Evolutionary conservation across 192 early-diverging fungal species (phyloP).

Genomic region (Coemansia sp.): DNA sequence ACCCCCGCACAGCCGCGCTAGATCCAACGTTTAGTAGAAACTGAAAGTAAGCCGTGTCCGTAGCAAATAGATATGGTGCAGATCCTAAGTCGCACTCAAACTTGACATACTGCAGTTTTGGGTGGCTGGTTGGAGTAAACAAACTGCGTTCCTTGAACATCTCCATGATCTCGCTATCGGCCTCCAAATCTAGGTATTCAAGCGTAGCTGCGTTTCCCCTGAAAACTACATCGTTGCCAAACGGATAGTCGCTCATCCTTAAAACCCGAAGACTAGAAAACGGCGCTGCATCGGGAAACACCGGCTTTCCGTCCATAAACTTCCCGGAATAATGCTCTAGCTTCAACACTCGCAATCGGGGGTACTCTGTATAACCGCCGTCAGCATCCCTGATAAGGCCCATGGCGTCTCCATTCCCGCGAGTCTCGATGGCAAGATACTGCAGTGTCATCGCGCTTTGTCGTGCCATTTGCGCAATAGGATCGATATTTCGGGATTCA

Average conservation of each 20-base stretch:
- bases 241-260: neutral
- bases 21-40: neutral
- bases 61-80: neutral
- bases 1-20: neutral
- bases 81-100: neutral
- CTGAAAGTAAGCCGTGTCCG: neutral
- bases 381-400: neutral
- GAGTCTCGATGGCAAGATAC: neutral
- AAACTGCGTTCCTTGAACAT: neutral
- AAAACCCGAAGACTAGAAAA: neutral
- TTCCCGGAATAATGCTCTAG: too few relatives aligned
- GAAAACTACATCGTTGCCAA: slow-evolving; percentile 9
- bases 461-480: neutral
- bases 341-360: too few relatives aligned
- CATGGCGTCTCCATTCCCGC: neutral
- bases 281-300: neutral
- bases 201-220: neutral
- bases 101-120: neutral
- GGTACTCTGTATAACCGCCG: too few relatives aligned
- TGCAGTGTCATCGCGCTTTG: neutral
- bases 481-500: neutral
- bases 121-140: neutral
- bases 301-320: too few relatives aligned
- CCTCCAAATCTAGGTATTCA: neutral
- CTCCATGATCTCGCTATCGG: neutral